Conservation (phyloP, 1,139 yeast genomes). For the Wickerhamiella pararugosa region DNA sequence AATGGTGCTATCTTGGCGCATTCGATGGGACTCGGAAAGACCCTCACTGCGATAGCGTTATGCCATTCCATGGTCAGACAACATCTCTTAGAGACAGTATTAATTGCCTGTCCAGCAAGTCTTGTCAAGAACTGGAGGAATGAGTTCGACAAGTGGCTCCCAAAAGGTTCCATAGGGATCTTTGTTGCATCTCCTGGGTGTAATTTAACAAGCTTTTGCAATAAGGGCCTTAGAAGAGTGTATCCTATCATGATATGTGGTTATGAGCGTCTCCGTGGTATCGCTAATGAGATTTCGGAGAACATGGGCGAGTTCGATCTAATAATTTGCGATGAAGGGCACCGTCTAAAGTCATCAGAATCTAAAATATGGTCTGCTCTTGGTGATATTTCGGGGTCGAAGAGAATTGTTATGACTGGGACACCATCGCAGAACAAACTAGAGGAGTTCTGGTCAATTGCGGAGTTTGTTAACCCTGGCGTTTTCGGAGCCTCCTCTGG, state of each 20-base stretch:
- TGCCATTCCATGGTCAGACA: conserved; percentile 77
- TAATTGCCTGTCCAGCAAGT: conserved; percentile 88
- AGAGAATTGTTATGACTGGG: conserved; percentile 61
- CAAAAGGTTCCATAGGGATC: conserved; percentile 38
- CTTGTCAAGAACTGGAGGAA: conserved; percentile 74
- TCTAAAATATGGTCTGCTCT: conserved; percentile 59
- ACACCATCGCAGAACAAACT: conserved; percentile 94
- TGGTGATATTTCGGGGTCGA: conserved; percentile 38
- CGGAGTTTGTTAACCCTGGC: conserved; percentile 76
- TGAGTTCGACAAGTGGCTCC: conserved; percentile 87
- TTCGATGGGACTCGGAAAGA: conserved; percentile 96
- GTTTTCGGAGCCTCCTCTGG: conserved; percentile 44
- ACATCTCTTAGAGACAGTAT: conserved; percentile 39
- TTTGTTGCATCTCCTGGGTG: conserved; percentile 25
- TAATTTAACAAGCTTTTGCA: conserved; percentile 52
- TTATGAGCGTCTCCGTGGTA: conserved; percentile 59
- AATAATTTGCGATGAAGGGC: conserved; percentile 91
- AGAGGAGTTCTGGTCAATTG: conserved; percentile 64
- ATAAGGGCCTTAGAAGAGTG: conserved; percentile 36
- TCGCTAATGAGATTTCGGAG: conserved; percentile 37
- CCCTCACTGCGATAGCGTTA: conserved; percentile 68
- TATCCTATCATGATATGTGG: conserved; percentile 78
- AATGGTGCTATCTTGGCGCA: conserved; percentile 81
- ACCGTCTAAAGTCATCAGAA: conserved; percentile 46
- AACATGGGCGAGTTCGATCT: conserved; percentile 43